Conservation (phyloP, 805 yeast species). For the Yamadazyma akitaensis region DNA sequence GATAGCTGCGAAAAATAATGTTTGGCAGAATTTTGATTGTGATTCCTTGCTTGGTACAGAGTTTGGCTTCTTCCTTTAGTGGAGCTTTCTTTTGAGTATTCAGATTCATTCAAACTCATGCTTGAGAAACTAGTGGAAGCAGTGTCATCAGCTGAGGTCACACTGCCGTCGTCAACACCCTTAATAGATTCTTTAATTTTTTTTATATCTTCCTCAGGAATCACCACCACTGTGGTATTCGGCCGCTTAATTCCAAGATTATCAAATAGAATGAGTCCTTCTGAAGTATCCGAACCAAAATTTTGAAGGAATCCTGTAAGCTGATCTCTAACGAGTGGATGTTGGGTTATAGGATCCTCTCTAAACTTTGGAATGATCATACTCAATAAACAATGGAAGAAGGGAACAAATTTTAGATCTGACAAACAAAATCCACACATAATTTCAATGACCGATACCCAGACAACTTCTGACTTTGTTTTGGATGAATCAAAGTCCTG, state of each 20-base stretch:
- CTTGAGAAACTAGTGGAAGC: not conserved
- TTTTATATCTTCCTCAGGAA: not conserved
- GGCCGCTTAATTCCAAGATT: not conserved
- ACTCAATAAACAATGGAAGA: not conserved
- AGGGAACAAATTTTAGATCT: not conserved
- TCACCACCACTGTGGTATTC: not conserved
- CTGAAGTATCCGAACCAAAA: not conserved
- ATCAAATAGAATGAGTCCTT: not conserved
- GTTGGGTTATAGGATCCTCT: not conserved
- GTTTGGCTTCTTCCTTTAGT: not conserved
- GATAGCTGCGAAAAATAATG: conserved; percentile 1
- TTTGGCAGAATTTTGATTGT: not conserved
- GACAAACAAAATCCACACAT: not conserved
- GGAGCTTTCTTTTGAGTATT: not conserved
- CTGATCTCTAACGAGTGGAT: not conserved
- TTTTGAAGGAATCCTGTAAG: not conserved
- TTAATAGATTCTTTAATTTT: not conserved
- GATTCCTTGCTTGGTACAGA: not conserved
- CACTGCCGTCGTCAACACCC: not conserved
- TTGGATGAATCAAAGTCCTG: not conserved
- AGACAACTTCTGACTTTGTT: not conserved
- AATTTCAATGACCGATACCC: not conserved
- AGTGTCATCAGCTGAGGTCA: not conserved
- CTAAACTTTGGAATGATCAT: not conserved
- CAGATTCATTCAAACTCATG: not conserved